A percentile compares a stretch with the other conserved stretches of the same genome.
These are phyloP conservation scores for Gomphus sp. DNA, from an alignment of 1,284 basidiomycete species.

Conservation along the genomic window DNA sequence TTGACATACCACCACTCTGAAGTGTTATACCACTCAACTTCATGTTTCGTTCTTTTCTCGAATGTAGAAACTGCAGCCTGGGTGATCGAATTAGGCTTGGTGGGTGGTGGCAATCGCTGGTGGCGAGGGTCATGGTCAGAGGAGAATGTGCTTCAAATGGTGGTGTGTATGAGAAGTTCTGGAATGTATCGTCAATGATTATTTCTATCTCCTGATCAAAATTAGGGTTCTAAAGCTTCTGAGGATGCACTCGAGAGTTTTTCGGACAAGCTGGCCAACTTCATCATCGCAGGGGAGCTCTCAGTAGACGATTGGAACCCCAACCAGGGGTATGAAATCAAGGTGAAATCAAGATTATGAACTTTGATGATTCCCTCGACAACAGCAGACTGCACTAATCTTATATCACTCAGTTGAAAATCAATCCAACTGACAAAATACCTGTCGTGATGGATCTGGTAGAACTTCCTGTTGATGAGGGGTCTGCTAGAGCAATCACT, in stretches of 20 bases:
- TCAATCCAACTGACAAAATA: conserved; percentile 1
- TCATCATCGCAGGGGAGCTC: conserved; percentile 4
- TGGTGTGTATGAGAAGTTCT: not conserved
- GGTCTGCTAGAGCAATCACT: not conserved
- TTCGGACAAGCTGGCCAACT: not conserved
- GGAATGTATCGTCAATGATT: not conserved
- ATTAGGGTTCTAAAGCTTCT: not conserved
- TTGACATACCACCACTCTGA: not conserved
- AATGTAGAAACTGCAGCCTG: conserved; percentile 2
- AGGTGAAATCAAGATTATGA: not conserved
- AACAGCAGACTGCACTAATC: not conserved
- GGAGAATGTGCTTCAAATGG: not conserved
- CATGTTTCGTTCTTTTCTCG: conserved; percentile 5
- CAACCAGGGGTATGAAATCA: not conserved
- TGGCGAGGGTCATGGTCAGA: conserved; percentile 10
- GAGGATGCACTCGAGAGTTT: conserved; percentile 2
- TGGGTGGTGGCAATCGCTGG: conserved; percentile 2
- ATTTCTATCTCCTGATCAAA: not conserved
- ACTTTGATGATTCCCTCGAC: not conserved
- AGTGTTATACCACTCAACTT: conserved; percentile 9
- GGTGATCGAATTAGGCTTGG: conserved; percentile 7
- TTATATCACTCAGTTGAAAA: not conserved
- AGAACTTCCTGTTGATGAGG: not conserved
- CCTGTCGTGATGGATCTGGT: not conserved
- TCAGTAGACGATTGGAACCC: not conserved